These are phyloP conservation scores for Hypholoma sublateritium DNA, from an alignment of 768 basidiomycete genomes.

Conservation along the genomic window DNA sequence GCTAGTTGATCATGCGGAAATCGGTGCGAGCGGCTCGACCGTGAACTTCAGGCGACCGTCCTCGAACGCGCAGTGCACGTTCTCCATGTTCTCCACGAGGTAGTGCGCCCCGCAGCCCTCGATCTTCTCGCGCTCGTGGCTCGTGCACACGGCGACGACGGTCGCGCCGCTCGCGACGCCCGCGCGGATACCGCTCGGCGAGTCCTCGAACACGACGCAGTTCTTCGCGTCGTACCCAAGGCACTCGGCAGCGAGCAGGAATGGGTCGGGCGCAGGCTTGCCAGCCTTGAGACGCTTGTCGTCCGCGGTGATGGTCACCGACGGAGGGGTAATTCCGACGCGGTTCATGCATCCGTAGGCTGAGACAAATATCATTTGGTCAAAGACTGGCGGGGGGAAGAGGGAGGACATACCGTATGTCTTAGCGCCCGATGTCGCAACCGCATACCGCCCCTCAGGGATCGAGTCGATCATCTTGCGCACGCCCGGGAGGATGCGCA, in stretches of 20 bases:
- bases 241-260: constrained; percentile 60
- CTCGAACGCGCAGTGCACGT: constrained; percentile 36
- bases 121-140: constrained; percentile 57
- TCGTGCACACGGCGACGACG: constrained; percentile 76
- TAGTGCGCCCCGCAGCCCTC: constrained; percentile 57
- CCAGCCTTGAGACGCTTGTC: constrained; percentile 70
- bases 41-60: constrained; percentile 46
- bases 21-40: constrained; percentile 14
- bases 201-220: constrained; percentile 83
- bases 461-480: constrained; percentile 62
- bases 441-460: constrained; percentile 65
- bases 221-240: constrained; percentile 54
- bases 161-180: constrained; percentile 74
- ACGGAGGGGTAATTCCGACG: constrained; percentile 66
- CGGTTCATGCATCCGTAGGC: constrained; percentile 70
- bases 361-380: constrained; percentile 14
- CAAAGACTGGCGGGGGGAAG: neutral
- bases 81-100: constrained; percentile 55
- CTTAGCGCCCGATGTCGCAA: constrained; percentile 74
- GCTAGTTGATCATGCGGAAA: neutral
- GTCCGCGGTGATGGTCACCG: constrained; percentile 74
- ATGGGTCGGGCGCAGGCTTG: constrained; percentile 63
- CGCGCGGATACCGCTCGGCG: constrained; percentile 72
- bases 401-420: constrained; percentile 52
- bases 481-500: constrained; percentile 73